Evolutionary conservation across 2,329 filamentous ascomycete genomes (phyloP), one percentile per base, ranked within the genome.

Genomic region (Fusarium buxicola): DNA sequence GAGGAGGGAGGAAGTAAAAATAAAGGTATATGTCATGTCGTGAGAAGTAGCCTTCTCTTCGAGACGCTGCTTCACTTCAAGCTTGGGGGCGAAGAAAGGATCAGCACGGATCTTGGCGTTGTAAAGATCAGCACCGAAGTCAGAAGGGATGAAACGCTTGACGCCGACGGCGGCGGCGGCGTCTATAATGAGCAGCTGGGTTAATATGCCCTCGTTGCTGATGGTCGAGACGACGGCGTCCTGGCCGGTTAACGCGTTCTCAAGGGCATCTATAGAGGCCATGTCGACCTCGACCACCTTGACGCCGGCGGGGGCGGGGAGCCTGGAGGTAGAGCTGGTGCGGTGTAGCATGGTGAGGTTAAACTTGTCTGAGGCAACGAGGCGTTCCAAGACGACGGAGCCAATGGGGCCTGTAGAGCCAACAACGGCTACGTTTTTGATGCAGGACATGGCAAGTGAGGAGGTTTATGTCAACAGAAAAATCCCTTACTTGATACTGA

Each of bases 81-180:
- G 21, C 8, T 36, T 36, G 5, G 21, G 11, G 0, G 24, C n/a
- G 27, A 13, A 47, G 11, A 28, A 10, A 0, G 44, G 44, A 2
- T 35, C 21, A 2, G 21, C 16, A 2, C 31, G 44, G 3, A 59
- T 59, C 11, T 59, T 59, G 4, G 21, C 41, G 0, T 59, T 25
- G 3, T 55, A 16, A 2, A 59, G 46, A 7, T 41, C 25, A 3
- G 59, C 25, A 10, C 56, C 56, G 6, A 59, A 59, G 2, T 59
- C 56, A 0, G 56, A 59, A 0, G 56, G 56, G 3, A 59, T 54
- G 1, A 59, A 59, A 1, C 55, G 40, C 6, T 46, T 13, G 0
- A 59, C 40, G 4, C 6, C 13, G 1, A 55, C 55, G 15, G 55
- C 39, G 3, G 59, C 12, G 1, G 49, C 40, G 0, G 55, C 56